Evolutionary conservation across 148 eudicot species (phyloP).

Genomic region (Diospyros kaki): DNA sequence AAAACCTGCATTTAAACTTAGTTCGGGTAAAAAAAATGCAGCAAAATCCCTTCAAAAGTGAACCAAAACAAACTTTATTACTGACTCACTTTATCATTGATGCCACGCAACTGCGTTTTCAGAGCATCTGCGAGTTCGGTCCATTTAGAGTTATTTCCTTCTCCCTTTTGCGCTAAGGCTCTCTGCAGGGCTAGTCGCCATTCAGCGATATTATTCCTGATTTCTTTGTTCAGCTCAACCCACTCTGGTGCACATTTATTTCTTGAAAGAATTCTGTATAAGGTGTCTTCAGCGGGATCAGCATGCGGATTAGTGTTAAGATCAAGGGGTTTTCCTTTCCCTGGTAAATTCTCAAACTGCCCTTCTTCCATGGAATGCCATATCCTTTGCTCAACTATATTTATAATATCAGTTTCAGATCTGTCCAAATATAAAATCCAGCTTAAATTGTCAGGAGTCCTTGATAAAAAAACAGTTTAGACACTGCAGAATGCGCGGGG

Average conservation of each 20-base stretch:
- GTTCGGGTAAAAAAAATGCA: not conserved
- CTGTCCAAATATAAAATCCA: conserved; percentile 26
- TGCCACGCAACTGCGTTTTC: conserved; percentile 46
- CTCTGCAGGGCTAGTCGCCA: conserved; percentile 62
- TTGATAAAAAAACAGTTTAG: not conserved
- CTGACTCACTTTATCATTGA: conserved; percentile 64
- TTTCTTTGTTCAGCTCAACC: conserved; percentile 89
- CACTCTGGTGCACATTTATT: conserved; percentile 89
- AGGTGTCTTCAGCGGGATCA: conserved; percentile 86
- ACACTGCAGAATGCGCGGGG: not conserved
- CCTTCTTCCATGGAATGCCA: conserved; percentile 96
- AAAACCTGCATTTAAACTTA: conserved; percentile 53
- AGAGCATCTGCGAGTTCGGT: conserved; percentile 47
- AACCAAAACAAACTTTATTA: not conserved
- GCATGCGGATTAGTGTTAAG: conserved; percentile 72
- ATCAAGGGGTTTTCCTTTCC: conserved; percentile 83
- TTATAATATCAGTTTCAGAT: conserved; percentile 77
- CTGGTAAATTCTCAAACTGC: conserved; percentile 78
- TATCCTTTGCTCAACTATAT: conserved; percentile 80
- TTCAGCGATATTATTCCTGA: conserved; percentile 43
- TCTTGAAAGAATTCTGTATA: conserved; percentile 73
- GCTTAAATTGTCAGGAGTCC: not conserved
- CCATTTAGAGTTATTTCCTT: conserved; percentile 55
- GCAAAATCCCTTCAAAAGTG: not conserved
- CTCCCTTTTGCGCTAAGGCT: conserved; percentile 40